These are phyloP conservation scores for Podospora anserina DNA, from an alignment of 495 filamentous ascomycete genomes.

Conservation along the genomic window DNA sequence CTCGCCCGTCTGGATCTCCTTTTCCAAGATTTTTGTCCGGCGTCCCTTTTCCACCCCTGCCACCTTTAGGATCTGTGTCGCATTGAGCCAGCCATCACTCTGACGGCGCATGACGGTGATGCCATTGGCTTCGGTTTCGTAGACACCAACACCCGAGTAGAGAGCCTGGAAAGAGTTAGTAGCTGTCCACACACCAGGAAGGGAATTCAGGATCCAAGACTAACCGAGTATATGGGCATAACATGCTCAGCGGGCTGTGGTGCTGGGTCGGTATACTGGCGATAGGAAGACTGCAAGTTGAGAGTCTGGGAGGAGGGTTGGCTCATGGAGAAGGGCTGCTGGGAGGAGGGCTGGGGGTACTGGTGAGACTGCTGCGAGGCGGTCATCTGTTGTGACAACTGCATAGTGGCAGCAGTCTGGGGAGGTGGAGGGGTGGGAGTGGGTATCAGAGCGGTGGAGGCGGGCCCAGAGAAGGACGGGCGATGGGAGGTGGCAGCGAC, in stretches of 20 bases:
- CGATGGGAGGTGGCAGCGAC: conserved; percentile 9
- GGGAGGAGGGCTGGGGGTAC: conserved; percentile 47
- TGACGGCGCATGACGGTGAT: conserved; percentile 93
- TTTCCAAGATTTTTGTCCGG: conserved; percentile 94
- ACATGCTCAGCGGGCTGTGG: conserved; percentile 53
- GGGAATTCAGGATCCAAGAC: conserved; percentile 10
- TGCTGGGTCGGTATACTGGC: conserved; percentile 42
- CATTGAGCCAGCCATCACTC: conserved; percentile 89
- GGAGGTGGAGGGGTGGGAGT: conserved; percentile 28
- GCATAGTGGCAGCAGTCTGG: conserved; percentile 23
- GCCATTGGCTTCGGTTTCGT: conserved; percentile 93
- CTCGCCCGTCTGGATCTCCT: conserved; percentile 91
- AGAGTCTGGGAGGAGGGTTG: conserved; percentile 40
- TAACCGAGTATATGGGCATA: conserved; percentile 76
- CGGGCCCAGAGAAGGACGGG: conserved; percentile 35
- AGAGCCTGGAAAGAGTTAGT: conserved; percentile 60
- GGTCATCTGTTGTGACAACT: conserved; percentile 20
- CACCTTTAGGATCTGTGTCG: conserved; percentile 94
- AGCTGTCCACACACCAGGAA: not conserved
- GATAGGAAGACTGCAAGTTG: conserved; percentile 24
- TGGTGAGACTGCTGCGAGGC: conserved; percentile 34
- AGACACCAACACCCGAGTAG: conserved; percentile 91
- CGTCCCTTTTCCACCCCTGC: conserved; percentile 95
- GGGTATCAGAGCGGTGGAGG: conserved; percentile 29
- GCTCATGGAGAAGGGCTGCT: conserved; percentile 51